Percentiles rank a stretch among this genome's conserved stretches.
Evolutionary conservation across 352 stramenopile genomes (phyloP).

Genomic region (Phytophthora sp.): DNA sequence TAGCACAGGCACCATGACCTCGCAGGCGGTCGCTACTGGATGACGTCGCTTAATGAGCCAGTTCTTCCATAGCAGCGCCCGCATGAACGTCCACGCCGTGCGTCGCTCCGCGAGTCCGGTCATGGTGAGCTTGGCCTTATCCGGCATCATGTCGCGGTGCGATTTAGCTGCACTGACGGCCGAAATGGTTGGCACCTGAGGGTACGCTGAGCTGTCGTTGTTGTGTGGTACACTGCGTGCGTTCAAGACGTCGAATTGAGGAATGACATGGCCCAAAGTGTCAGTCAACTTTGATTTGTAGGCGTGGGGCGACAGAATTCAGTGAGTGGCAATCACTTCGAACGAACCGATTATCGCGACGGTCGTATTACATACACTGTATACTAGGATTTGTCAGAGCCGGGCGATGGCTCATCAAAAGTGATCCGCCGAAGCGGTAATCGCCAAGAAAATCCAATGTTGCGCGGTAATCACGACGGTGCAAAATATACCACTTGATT

Average conservation of each 20-base stretch:
- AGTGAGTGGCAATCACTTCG: slow-evolving; percentile 17
- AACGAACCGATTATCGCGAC: slow-evolving; percentile 20
- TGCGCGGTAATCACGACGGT: too few relatives aligned
- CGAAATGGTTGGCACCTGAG: slow-evolving; percentile 10
- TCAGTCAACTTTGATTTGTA: not conserved
- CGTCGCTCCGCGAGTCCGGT: slow-evolving; percentile 25
- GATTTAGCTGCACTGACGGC: slow-evolving; percentile 9
- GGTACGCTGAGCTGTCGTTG: not conserved
- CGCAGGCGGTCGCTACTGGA: slow-evolving; percentile 47
- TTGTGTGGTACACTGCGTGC: not conserved
- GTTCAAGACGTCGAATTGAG: slow-evolving; percentile 17
- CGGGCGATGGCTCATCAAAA: slow-evolving; percentile 20
- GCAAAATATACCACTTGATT: too few relatives aligned
- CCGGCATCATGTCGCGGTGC: slow-evolving; percentile 18
- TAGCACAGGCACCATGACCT: slow-evolving; percentile 55
- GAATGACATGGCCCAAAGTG: too few relatives aligned
- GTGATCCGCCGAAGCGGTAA: slow-evolving; percentile 1
- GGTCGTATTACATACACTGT: too few relatives aligned
- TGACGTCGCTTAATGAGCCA: slow-evolving; percentile 67
- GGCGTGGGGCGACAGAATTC: too few relatives aligned
- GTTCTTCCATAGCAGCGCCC: slow-evolving; percentile 75
- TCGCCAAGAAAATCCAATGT: slow-evolving; percentile 29
- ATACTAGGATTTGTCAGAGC: not conserved
- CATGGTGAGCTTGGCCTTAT: slow-evolving; percentile 14
- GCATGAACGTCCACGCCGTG: slow-evolving; percentile 38